Evolutionary conservation across 78 protist genomes (phyloP).

Genomic region (Cavenderia fasciculata): DNA sequence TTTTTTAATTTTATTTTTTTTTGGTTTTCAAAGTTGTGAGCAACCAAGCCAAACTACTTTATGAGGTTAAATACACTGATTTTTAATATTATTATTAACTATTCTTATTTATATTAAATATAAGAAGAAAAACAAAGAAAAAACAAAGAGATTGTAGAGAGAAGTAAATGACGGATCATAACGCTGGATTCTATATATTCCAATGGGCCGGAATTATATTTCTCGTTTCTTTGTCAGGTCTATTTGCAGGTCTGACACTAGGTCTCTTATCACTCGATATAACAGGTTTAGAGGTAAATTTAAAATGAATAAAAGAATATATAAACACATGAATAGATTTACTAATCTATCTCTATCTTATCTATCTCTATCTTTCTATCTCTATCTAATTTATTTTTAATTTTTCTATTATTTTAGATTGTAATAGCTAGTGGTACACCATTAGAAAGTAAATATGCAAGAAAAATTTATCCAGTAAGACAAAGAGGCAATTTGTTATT

Average conservation of each 20-base stretch:
- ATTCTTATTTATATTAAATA: too few species aligned
- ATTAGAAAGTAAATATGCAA: slow-evolving; percentile 80
- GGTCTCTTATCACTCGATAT: slow-evolving; percentile 90
- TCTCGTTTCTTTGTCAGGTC: slow-evolving; percentile 82
- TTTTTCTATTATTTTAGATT: slow-evolving; percentile 18
- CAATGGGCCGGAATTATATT: slow-evolving; percentile 70
- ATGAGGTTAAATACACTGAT: too few species aligned
- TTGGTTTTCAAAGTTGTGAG: too few species aligned
- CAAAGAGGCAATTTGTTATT: slow-evolving; percentile 92
- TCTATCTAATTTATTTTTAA: neutral
- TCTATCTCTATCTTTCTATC: neutral
- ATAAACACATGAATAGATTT: neutral
- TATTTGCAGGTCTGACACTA: slow-evolving; percentile 92
- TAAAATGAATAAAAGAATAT: neutral
- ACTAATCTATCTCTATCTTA: neutral
- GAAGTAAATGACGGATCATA: slow-evolving; percentile 5
- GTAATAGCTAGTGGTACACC: slow-evolving; percentile 72
- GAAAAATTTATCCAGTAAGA: slow-evolving; percentile 87
- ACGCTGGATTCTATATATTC: slow-evolving; percentile 15
- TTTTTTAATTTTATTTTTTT: too few species aligned
- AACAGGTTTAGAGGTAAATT: slow-evolving; percentile 79
- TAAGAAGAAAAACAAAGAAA: too few species aligned
- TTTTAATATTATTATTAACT: too few species aligned
- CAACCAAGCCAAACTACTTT: too few species aligned
- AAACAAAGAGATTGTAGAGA: too few species aligned